Evolutionary conservation across 2,329 filamentous ascomycete species (phyloP).

Genomic region (Colletotrichum tamarilloi): DNA sequence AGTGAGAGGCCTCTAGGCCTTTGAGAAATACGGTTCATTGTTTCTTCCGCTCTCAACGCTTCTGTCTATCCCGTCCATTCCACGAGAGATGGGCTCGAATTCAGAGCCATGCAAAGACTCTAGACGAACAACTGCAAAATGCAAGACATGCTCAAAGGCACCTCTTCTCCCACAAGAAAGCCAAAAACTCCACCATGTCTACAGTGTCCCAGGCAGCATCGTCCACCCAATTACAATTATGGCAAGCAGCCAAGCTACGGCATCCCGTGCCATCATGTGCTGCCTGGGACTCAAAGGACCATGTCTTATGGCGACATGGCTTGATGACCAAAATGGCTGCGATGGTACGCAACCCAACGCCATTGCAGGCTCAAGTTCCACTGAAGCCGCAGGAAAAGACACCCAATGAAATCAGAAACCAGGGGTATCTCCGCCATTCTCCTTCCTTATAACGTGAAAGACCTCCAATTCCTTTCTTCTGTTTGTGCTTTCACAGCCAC

Average conservation of each 20-base stretch:
- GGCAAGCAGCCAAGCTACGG: not conserved
- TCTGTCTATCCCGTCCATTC: not conserved
- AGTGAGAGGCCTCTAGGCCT: not conserved
- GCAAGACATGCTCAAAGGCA: not conserved
- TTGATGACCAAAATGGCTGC: not conserved
- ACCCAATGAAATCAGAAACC: conserved; percentile 7
- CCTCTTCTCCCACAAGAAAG: not conserved
- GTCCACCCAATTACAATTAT: not conserved
- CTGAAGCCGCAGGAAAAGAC: not conserved
- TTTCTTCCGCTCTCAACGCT: not conserved
- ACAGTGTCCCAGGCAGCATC: not conserved
- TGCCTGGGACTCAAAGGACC: not conserved
- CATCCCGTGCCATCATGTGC: not conserved
- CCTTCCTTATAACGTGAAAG: not conserved
- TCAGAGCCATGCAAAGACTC: not conserved
- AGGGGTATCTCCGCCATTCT: conserved; percentile 27
- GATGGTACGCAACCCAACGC: not conserved
- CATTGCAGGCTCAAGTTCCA: not conserved
- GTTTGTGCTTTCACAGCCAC: not conserved
- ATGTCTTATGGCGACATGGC: not conserved
- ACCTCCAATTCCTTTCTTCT: not conserved
- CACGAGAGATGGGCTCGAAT: not conserved
- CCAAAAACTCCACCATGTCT: not conserved
- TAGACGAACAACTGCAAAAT: not conserved
- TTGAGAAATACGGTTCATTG: not conserved